Evolutionary conservation across 2,329 filamentous ascomycete genomes (phyloP).

Genomic region (Aureobasidium leucospermi): DNA sequence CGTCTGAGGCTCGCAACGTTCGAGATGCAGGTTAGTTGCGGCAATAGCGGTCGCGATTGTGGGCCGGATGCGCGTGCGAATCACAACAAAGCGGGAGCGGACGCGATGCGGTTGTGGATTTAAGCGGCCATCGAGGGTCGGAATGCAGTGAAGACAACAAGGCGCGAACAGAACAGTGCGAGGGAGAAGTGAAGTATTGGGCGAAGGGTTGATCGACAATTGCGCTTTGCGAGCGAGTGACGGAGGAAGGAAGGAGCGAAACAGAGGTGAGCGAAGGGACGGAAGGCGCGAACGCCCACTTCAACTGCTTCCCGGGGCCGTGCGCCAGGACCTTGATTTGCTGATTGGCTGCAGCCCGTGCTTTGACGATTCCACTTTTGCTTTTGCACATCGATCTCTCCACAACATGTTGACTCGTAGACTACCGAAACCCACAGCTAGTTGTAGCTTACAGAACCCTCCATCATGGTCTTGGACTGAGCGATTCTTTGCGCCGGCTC

Average conservation of each 20-base stretch:
- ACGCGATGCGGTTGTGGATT: slow-evolving; percentile 1
- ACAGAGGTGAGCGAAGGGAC: neutral
- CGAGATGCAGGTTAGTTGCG: slow-evolving; percentile 6
- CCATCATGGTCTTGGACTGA: neutral
- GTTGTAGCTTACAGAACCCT: neutral
- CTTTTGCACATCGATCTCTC: slow-evolving; percentile 1
- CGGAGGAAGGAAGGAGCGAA: neutral
- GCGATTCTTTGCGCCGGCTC: neutral
- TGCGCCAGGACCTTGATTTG: neutral
- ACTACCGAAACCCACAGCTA: neutral
- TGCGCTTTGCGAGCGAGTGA: neutral
- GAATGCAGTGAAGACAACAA: neutral
- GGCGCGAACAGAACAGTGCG: neutral
- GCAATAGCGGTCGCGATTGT: neutral
- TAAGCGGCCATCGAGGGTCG: slow-evolving; percentile 2
- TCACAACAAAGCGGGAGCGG: slow-evolving; percentile 11
- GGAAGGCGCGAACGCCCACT: slow-evolving; percentile 8
- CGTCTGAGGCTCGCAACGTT: slow-evolving; percentile 4
- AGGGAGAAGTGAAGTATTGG: neutral
- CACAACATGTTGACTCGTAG: slow-evolving; percentile 7
- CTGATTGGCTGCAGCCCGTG: neutral
- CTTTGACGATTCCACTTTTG: slow-evolving; percentile 2
- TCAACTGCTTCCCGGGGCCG: neutral
- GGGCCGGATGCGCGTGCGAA: slow-evolving; percentile 7
- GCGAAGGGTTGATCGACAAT: neutral